These are phyloP conservation scores for Fusarium burgessii DNA, from an alignment of 2,329 filamentous ascomycete genomes.

Conservation along the genomic window DNA sequence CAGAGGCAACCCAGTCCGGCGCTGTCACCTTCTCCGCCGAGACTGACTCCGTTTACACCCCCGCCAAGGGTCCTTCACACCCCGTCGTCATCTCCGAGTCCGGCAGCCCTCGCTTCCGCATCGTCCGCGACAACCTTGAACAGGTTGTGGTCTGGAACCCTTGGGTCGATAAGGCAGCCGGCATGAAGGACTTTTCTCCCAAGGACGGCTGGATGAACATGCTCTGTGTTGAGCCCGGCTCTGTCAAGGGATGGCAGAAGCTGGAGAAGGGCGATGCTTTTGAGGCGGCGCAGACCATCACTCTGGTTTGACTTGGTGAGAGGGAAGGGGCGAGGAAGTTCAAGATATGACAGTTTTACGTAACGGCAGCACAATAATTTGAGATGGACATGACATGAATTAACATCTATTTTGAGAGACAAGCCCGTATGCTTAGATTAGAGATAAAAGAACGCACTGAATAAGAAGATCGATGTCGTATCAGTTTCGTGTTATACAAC, in stretches of 20 bases:
- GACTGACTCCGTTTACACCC: slow-evolving; percentile 89
- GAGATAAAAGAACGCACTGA: slow-evolving; percentile 23
- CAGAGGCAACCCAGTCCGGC: slow-evolving; percentile 73
- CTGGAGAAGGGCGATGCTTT: slow-evolving; percentile 82
- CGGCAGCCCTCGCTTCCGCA: slow-evolving; percentile 74
- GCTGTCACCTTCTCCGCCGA: slow-evolving; percentile 79
- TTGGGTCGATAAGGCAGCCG: slow-evolving; percentile 85
- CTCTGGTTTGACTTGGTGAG: slow-evolving; percentile 47
- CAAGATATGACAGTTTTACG: slow-evolving; percentile 36
- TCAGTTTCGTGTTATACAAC: neutral
- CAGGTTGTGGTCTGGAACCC: slow-evolving; percentile 98
- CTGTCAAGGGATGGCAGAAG: slow-evolving; percentile 83
- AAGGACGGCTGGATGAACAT: slow-evolving; percentile 93
- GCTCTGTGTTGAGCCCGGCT: slow-evolving; percentile 93
- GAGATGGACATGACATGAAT: slow-evolving; percentile 30
- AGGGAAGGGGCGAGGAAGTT: slow-evolving; percentile 4
- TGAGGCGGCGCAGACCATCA: slow-evolving; percentile 71
- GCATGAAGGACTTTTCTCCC: slow-evolving; percentile 88
- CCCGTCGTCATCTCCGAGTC: slow-evolving; percentile 71
- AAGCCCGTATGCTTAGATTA: slow-evolving; percentile 27
- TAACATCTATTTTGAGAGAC: slow-evolving; percentile 25
- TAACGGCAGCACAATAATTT: slow-evolving; percentile 34
- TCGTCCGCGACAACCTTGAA: slow-evolving; percentile 85
- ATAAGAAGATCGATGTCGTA: neutral
- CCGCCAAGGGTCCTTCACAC: slow-evolving; percentile 68